phyloP scores from a whole-genome alignment of 495 filamentous ascomycete genomes.

The Tuber brumale region DNA sequence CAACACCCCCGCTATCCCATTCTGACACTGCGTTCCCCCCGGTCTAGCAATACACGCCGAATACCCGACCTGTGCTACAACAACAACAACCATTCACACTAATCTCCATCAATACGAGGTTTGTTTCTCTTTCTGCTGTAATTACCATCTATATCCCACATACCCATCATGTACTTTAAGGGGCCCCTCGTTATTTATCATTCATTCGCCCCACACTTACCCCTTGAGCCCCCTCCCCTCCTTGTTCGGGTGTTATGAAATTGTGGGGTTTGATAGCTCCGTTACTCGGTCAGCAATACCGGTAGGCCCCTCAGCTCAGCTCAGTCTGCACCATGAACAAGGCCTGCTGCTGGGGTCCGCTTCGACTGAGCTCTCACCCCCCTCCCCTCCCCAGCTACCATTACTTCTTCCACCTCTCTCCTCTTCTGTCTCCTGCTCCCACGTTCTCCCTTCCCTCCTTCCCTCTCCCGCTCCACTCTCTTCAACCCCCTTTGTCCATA shows the following conservation, averaged over 20 bases:
- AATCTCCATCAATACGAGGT: slow-evolving; percentile 1
- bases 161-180: background rate
- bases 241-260: slow-evolving; percentile 9
- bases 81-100: background rate
- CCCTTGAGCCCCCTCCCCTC: background rate
- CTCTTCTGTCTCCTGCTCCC: slow-evolving; percentile 3
- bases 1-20: background rate
- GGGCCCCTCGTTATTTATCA: background rate
- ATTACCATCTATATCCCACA: background rate
- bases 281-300: slow-evolving; percentile 23
- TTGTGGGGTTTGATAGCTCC: slow-evolving; percentile 22
- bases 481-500: slow-evolving; percentile 6
- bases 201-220: background rate
- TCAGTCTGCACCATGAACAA: slow-evolving; percentile 13
- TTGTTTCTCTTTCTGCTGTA: slow-evolving; percentile 2
- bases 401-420: slow-evolving; percentile 19
- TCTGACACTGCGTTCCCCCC: background rate
- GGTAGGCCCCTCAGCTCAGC: slow-evolving; percentile 26
- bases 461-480: slow-evolving; percentile 7
- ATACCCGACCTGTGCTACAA: background rate
- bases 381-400: slow-evolving; percentile 10
- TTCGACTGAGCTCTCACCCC: slow-evolving; percentile 19
- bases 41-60: background rate
- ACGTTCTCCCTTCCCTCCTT: background rate
- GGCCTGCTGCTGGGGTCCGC: slow-evolving; percentile 17